Evolutionary conservation across 257 asterid genomes (phyloP), one percentile per base, ranked within the genome.

Genomic region (Asclepias syriaca): DNA sequence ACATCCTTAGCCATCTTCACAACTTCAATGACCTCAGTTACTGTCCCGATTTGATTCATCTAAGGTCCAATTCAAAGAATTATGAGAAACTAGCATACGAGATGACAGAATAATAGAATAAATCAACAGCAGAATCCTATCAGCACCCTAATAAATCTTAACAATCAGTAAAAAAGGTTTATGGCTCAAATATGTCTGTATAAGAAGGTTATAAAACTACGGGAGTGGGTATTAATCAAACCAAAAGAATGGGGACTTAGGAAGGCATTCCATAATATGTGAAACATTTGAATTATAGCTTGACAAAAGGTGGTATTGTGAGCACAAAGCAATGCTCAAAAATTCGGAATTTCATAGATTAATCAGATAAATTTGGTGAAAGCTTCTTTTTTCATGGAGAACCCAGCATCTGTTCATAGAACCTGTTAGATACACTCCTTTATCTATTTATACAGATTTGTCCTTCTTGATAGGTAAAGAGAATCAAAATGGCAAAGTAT

Each of bases 1-100:
- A 97, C 98, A 82, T 95, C 98, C 89, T 92, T 92, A 12, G 98
- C 97, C 89, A 88, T 81, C 84, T 88, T 95, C 77, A 83, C 98
- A 40, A 86, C 96, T 85, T 95, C 99, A 72, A 92, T 92, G 76
- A 87, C 92, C 80, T 95, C 99, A 0, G 99, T 95, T 65, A 95
- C 91, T 43, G 98, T 95, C 75, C 99, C 99, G 29, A 90, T 85
- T 81, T 90, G 97, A 82, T 92, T 95, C 79, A 92, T 83, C 99
- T 92, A 89, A 75, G 77, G 49, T 65, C 68, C 73, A 73, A 75
- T 39, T 67, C 50, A 60, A 79, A 69, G 34, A 13, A 66, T 40
- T 46, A 53, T 75, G 71, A 77, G 75, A 57, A 56, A 63, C 66
- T 58, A 37, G 46, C 61, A 11, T 1, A 37, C 68, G 24, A 13